Evolutionary conservation across 768 basidiomycete genomes (phyloP), one percentile per base, ranked within the genome.

Genomic region (Pulveroboletus frians): DNA sequence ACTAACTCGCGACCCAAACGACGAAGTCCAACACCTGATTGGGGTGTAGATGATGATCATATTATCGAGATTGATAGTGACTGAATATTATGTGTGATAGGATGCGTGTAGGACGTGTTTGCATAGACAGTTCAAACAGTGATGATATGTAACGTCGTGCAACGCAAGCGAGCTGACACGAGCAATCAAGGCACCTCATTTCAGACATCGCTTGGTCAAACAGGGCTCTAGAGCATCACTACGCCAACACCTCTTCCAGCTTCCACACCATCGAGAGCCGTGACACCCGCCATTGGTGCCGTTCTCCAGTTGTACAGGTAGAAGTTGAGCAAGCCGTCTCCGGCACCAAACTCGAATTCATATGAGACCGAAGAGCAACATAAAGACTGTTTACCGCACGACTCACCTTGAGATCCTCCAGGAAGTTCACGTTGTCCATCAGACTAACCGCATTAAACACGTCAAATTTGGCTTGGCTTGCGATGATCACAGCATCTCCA

Each of bases 271-370:
- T 68, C 80, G n/a, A 76, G 71, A 11, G 73, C 54, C 31, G 70
- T 73, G 62, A 87, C 65, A 39, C 95, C 94, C 34, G 90, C 83
- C 49, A 98, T 71, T 2, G 81, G 76, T 13, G 81, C 71, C 11
- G 92, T 94, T 51, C 87, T 78, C 91, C 93, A 99, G 69, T 99
- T 99, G 72, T 96, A 97, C 50, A 94, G 66, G 65, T 94, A 94
- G 65, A 81, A 95, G 67, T 94, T 90, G 45, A 99, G 76, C 66
- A 85, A 79, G 2, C 96, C 96, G 62, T 95, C 90, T 4, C 92
- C 95, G 10, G 76, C 71, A n/a, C 92, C 95, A 62, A 97, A 98
- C 93, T 95, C 52, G 37, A 51, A 47, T 42, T 9, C 8, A 9
- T 26, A n/a, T 63, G 18, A 56, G 51, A 48, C 26, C 39, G 39